Base-by-base conservation (phyloP, 106 monocot species). In the Ottelia alismoides region DNA sequence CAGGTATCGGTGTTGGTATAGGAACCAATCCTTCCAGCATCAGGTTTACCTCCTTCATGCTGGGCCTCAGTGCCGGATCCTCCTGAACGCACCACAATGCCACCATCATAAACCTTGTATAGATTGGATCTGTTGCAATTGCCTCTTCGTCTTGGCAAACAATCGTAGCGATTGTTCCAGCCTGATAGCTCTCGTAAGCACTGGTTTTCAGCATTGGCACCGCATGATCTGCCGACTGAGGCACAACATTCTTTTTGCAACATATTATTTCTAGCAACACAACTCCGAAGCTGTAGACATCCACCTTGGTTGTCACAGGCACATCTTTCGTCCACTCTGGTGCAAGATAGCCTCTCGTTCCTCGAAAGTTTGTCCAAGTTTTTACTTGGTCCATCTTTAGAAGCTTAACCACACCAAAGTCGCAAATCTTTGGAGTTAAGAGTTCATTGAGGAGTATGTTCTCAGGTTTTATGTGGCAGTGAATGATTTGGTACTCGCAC, bases 31-130 rank as follows among this genome's bases (percentile, higher is more conserved):
- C 83, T 68, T 83, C 83, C 6, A 83, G 52, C 83, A 83, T 78
- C 29, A 74, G 78, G 22, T 74, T 72, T 1, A 83, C 78, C 54
- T 71, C 74, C 2, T 55, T 28, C 83, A 83, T 83, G 0, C 67
- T 56, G 14, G 83, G 83, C 31, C 83, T 74, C 47, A 75, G 11
- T 2, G 63, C 50, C 58, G 76, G 30, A 18, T 83, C 78, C 40
- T 83, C 83, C 48, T 83, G 83, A 27, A 83, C 71, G 68, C 83
- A 83, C 78, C 83, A 83, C 47, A 83, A 45, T 2, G 83, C 83
- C 12, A 78, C 75, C 64, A 68, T 74, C 12, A 83, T 49, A 25
- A 65, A 56, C 0, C 16, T 67, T 28, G 66, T 71, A 0, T 74
- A n/a, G 45, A 70, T 20, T 64, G 69, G 26, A 78, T 74, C 44